These are phyloP conservation scores for Fusarium camptoceras DNA, from an alignment of 2,329 filamentous ascomycete genomes.

Conservation along the genomic window DNA sequence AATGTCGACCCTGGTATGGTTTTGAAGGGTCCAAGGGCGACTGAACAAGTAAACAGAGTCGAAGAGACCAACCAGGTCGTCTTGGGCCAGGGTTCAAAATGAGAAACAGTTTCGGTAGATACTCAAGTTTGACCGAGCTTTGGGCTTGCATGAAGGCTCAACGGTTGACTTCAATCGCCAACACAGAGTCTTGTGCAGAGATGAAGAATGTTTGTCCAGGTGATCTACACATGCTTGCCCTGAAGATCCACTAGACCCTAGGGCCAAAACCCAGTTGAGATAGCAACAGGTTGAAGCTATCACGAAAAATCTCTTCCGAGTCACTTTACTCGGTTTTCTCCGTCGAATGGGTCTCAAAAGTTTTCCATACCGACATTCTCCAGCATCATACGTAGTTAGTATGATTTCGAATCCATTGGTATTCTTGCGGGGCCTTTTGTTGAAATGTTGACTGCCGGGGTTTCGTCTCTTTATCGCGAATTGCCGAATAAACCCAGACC, in stretches of 20 bases:
- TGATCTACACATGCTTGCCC: neutral
- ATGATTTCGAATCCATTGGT: slow-evolving; percentile 1
- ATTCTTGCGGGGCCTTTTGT: slow-evolving; percentile 10
- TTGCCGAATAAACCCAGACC: slow-evolving; percentile 4
- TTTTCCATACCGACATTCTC: neutral
- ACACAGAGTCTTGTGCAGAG: neutral
- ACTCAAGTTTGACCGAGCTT: neutral
- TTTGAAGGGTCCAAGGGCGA: neutral
- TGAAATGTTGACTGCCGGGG: slow-evolving; percentile 18
- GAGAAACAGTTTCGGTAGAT: neutral
- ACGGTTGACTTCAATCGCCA: slow-evolving; percentile 24
- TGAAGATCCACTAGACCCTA: slow-evolving; percentile 11
- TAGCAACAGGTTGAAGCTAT: slow-evolving; percentile 26
- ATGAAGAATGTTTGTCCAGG: neutral
- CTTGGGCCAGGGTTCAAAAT: neutral
- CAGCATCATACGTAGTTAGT: neutral
- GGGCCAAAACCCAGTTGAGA: slow-evolving; percentile 14
- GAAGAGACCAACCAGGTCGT: neutral
- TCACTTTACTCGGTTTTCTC: slow-evolving; percentile 1
- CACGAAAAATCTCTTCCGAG: slow-evolving; percentile 17
- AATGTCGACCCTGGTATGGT: neutral
- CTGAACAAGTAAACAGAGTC: neutral
- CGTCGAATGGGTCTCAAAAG: neutral
- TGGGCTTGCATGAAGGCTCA: neutral
- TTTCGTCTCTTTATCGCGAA: slow-evolving; percentile 1